These are phyloP conservation scores for Scleroderma citrinum DNA, from an alignment of 768 basidiomycete genomes.

Conservation along the genomic window DNA sequence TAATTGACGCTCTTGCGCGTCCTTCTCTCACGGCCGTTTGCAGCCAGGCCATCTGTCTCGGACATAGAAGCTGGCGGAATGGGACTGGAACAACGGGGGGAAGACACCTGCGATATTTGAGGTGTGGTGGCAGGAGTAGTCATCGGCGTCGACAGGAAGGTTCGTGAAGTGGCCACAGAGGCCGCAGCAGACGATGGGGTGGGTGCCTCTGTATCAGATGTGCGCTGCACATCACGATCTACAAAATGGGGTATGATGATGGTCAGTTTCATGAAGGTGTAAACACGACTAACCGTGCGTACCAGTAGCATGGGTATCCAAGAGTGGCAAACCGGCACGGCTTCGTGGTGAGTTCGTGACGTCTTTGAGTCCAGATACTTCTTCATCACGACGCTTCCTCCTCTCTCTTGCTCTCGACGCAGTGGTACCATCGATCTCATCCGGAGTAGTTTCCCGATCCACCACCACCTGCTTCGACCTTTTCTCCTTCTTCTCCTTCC, in stretches of 20 bases:
- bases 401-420: slow-evolving; percentile 32
- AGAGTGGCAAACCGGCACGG: slow-evolving; percentile 28
- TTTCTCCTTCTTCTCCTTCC: slow-evolving; percentile 41
- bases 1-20: slow-evolving; percentile 80
- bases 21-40: slow-evolving; percentile 43
- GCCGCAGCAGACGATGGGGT: slow-evolving; percentile 32
- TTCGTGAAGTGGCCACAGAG: slow-evolving; percentile 30
- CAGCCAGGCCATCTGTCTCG: slow-evolving; percentile 24
- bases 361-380: slow-evolving; percentile 46
- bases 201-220: slow-evolving; percentile 31
- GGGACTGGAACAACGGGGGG: slow-evolving; percentile 48
- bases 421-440: slow-evolving; percentile 19
- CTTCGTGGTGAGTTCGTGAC: slow-evolving; percentile 53
- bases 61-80: slow-evolving; percentile 29
- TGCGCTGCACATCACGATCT: slow-evolving; percentile 34
- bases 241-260: slow-evolving; percentile 11
- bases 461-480: slow-evolving; percentile 14
- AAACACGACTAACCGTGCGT: slow-evolving; percentile 9
- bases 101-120: slow-evolving; percentile 37
- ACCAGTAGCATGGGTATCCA: slow-evolving; percentile 36
- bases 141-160: slow-evolving; percentile 37
- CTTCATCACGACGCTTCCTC: slow-evolving; percentile 35
- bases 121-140: slow-evolving; percentile 36
- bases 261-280: background rate
- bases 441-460: slow-evolving; percentile 15